Percentiles rank a stretch among this genome's conserved stretches.
Conservation (phyloP, 805 yeast species). For the Ogataea salicorniae region DNA sequence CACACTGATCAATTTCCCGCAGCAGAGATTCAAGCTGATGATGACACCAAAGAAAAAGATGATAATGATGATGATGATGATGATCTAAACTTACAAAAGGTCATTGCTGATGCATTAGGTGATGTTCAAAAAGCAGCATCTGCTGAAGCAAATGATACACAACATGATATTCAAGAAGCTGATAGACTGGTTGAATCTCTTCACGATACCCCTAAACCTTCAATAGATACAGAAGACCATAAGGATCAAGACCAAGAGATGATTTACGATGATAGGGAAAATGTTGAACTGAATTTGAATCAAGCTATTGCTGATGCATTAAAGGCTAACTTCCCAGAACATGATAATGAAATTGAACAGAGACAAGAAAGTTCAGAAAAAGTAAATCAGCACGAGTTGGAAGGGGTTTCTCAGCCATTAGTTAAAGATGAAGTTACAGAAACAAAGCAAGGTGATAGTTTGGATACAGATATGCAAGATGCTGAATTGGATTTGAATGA, state of each 20-base stretch:
- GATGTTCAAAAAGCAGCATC: background rate
- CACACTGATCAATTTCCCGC: too few species aligned
- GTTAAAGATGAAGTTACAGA: background rate
- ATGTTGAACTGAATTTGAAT: slow-evolving; percentile 2
- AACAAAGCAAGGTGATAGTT: background rate
- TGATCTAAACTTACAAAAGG: too few species aligned
- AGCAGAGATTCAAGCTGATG: too few species aligned
- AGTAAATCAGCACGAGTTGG: background rate
- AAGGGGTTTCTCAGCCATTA: background rate
- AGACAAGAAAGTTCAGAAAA: background rate
- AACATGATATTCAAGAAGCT: background rate
- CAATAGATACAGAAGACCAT: background rate
- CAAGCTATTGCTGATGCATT: slow-evolving; percentile 15
- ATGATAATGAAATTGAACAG: background rate
- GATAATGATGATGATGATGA: too few species aligned
- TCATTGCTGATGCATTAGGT: background rate
- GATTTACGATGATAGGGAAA: background rate
- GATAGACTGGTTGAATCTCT: too few species aligned
- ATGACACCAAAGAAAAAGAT: background rate
- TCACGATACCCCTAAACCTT: too few species aligned
- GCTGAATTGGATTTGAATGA: slow-evolving; percentile 12
- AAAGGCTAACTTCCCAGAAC: slow-evolving; percentile 2
- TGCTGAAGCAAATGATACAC: background rate
- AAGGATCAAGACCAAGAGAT: background rate
- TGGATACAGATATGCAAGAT: background rate